phyloP scores from a whole-genome alignment of 1,139 yeast species.

The Candida glucosophila region DNA sequence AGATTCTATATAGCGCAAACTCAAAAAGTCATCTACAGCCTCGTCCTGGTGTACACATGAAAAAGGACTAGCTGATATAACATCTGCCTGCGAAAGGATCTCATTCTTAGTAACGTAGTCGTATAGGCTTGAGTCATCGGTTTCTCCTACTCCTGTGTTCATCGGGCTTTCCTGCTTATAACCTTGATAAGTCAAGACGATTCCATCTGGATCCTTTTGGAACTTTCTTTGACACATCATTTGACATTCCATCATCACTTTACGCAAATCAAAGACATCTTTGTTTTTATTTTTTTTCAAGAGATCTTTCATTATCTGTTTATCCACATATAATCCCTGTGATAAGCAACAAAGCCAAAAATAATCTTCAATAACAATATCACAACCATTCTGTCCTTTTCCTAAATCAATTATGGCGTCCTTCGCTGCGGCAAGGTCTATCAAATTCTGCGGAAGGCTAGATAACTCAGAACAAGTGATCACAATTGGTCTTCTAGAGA shows the following conservation, averaged over 20 bases:
- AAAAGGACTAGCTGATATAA: conserved; percentile 19
- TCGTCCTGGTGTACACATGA: conserved; percentile 31
- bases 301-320: conserved; percentile 21
- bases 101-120: conserved; percentile 17
- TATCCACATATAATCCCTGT: conserved; percentile 29
- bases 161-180: neutral
- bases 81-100: conserved; percentile 29
- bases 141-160: conserved; percentile 1
- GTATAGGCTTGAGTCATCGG: conserved; percentile 3
- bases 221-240: conserved; percentile 34
- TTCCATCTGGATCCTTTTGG: conserved; percentile 1
- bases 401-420: conserved; percentile 23
- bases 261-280: conserved; percentile 43
- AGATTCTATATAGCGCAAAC: conserved; percentile 20
- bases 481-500: conserved; percentile 72
- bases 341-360: conserved; percentile 33
- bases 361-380: conserved; percentile 20
- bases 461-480: conserved; percentile 58
- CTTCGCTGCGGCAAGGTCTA: conserved; percentile 38
- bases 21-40: conserved; percentile 30
- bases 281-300: conserved; percentile 12
- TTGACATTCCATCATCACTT: conserved; percentile 48
- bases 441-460: conserved; percentile 45
- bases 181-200: neutral
- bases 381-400: conserved; percentile 8